Base-by-base conservation (phyloP, 805 yeast genomes). In the Kazachstania kunashirensis region DNA sequence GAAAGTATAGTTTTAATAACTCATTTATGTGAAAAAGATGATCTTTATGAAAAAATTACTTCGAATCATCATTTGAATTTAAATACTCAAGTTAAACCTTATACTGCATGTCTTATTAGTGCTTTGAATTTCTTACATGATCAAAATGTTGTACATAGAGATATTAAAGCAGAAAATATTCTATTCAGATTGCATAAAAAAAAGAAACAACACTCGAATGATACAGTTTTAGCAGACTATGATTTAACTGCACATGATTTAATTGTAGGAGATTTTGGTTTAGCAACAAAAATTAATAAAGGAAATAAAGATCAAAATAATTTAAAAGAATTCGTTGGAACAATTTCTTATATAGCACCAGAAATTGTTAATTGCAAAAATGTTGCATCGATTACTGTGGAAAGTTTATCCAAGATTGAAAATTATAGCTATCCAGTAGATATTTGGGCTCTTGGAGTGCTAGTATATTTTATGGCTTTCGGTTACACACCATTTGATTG, bases 401-500 rank as follows among this genome's bases (percentile, higher is more conserved):
- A 39, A 1, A 44, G 52, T 34, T 23, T 49, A 2, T 37, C 42
- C 2, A 18, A 37, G 6, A 24, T 53, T 12, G 30, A 42, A 11
- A 39, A 75, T n/a, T 80, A 79, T 46, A 71, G 71, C 18, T 66
- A 61, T 43, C 68, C 73, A 3, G 79, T 79, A 2, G 89, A 80
- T 50, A 65, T 80, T 23, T 80, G 89, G 89, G 81, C 88, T 0
- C 63, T 80, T 19, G 89, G 88, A 2, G 85, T 80, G 2, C 62
- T 79, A 24, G 68, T 79, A 2, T 81, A 79, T 53, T 79, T 80
- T 47, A 69, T 79, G 69, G 66, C 77, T 12, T 69, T 80, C 42
- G 88, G 88, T 2, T 81, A 79, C 51, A 73, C 80, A 59, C 89
- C 89, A 1, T 80, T 80, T 54, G 88, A 80, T 48, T 74, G 86